phyloP scores from a whole-genome alignment of 345 rosid species.

The Stellera chamaejasme region DNA sequence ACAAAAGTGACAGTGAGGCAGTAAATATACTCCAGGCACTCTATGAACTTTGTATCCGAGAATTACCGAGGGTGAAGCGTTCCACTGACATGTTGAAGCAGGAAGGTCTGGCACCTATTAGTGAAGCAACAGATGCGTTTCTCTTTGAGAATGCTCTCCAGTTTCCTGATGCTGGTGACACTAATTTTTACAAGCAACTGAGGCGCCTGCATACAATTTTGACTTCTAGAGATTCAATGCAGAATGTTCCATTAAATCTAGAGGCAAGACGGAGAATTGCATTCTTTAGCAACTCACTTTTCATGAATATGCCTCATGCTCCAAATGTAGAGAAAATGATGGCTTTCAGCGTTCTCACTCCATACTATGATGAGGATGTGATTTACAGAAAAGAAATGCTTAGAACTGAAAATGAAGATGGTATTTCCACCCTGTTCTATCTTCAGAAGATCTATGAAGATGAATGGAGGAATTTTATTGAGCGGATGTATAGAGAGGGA shows the following conservation, averaged over 20 bases:
- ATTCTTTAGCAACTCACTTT: slow-evolving; percentile 87
- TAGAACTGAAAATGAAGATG: slow-evolving; percentile 77
- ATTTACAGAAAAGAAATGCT: slow-evolving; percentile 58
- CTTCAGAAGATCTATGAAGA: slow-evolving; percentile 79
- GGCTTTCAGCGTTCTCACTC: slow-evolving; percentile 92
- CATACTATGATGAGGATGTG: slow-evolving; percentile 87
- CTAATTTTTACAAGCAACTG: slow-evolving; percentile 67
- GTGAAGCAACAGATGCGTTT: slow-evolving; percentile 48
- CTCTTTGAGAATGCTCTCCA: slow-evolving; percentile 71
- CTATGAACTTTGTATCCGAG: slow-evolving; percentile 62
- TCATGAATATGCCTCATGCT: slow-evolving; percentile 93
- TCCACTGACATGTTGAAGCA: slow-evolving; percentile 37
- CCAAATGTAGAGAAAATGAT: slow-evolving; percentile 88
- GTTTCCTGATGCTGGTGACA: slow-evolving; percentile 49
- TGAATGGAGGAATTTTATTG: slow-evolving; percentile 86
- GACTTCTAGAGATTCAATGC: slow-evolving; percentile 79
- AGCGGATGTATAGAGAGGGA: slow-evolving; percentile 82
- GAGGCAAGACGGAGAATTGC: slow-evolving; percentile 92
- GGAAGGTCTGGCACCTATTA: slow-evolving; percentile 61
- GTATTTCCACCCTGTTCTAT: slow-evolving; percentile 77
- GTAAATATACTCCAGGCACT: slow-evolving; percentile 75
- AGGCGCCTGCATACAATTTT: slow-evolving; percentile 66
- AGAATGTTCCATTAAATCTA: slow-evolving; percentile 61
- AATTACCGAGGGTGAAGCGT: slow-evolving; percentile 56
- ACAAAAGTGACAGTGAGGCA: slow-evolving; percentile 45